phyloP scores from a whole-genome alignment of 192 early-diverging fungal genomes.

The Coemansia sp. region DNA sequence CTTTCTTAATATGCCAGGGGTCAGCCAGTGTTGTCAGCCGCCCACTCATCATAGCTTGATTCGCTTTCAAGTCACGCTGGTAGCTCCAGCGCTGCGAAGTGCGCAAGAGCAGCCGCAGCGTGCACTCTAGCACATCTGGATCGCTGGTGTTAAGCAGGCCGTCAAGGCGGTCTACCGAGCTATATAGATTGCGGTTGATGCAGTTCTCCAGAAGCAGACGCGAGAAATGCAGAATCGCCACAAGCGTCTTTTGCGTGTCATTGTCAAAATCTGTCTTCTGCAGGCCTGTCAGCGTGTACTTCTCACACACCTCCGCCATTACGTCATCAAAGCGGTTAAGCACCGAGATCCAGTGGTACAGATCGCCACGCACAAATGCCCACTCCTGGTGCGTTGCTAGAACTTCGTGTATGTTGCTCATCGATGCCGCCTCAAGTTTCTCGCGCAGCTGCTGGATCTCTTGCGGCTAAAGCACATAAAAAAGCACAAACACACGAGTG shows the following conservation, averaged over 20 bases:
- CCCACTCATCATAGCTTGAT: constrained; percentile 34
- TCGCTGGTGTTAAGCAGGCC: constrained; percentile 77
- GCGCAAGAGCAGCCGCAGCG: constrained; percentile 78
- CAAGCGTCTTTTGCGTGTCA: constrained; percentile 57
- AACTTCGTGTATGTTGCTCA: constrained; percentile 59
- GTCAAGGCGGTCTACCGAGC: constrained; percentile 78
- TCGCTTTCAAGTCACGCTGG: constrained; percentile 63
- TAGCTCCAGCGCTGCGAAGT: constrained; percentile 87
- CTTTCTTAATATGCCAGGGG: constrained; percentile 40
- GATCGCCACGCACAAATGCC: constrained; percentile 83
- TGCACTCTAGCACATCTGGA: constrained; percentile 74
- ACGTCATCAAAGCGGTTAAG: constrained; percentile 91
- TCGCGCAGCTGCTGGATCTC: constrained; percentile 50
- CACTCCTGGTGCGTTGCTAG: constrained; percentile 61
- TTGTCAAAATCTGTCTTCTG: constrained; percentile 63
- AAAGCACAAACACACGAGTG: not conserved
- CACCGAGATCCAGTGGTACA: constrained; percentile 93
- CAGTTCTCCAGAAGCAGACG: constrained; percentile 88
- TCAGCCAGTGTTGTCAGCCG: constrained; percentile 42
- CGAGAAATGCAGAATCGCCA: constrained; percentile 74
- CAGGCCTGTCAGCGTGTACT: constrained; percentile 63
- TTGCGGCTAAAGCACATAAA: constrained; percentile 34
- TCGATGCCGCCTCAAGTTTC: constrained; percentile 44
- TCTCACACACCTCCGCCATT: constrained; percentile 64
- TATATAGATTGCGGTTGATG: constrained; percentile 92